Percentiles rank a stretch among this genome's conserved stretches.
Evolutionary conservation across 305 asterid species (phyloP).

Genomic region (Fraxinus nigra): DNA sequence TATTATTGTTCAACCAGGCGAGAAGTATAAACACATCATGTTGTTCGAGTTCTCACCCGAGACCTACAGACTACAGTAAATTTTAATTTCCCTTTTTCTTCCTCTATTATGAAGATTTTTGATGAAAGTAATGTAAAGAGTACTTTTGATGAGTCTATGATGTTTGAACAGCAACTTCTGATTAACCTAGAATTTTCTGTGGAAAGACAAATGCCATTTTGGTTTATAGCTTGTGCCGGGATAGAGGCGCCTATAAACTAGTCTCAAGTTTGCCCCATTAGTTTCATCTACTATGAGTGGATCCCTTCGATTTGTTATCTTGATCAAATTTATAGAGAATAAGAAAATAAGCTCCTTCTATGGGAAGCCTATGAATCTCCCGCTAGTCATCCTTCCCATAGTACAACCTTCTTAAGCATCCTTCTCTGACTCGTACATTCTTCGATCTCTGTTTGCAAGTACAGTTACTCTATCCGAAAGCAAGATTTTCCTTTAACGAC

Average conservation of each 20-base stretch:
- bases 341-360: not conserved
- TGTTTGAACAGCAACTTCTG: not conserved
- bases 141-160: not conserved
- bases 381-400: not conserved
- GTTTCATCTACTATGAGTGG: not conserved
- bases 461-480: not conserved
- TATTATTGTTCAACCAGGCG: slow-evolving; percentile 66
- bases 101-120: not conserved
- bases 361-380: not conserved
- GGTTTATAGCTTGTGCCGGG: not conserved
- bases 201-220: not conserved
- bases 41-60: slow-evolving; percentile 67
- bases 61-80: slow-evolving; percentile 10
- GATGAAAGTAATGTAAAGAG: not conserved
- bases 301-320: not conserved
- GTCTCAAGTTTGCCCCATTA: not conserved
- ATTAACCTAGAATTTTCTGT: not conserved
- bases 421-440: not conserved
- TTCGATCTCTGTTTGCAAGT: not conserved
- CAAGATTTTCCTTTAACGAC: not conserved
- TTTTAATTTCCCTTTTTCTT: not conserved
- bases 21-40: slow-evolving; percentile 75
- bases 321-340: not conserved
- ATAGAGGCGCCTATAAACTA: not conserved
- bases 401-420: not conserved